Percentiles rank a stretch among this genome's conserved stretches.
These are phyloP conservation scores for Apiotrichum domesticum DNA, from an alignment of 1,284 basidiomycete species.

Conservation along the genomic window DNA sequence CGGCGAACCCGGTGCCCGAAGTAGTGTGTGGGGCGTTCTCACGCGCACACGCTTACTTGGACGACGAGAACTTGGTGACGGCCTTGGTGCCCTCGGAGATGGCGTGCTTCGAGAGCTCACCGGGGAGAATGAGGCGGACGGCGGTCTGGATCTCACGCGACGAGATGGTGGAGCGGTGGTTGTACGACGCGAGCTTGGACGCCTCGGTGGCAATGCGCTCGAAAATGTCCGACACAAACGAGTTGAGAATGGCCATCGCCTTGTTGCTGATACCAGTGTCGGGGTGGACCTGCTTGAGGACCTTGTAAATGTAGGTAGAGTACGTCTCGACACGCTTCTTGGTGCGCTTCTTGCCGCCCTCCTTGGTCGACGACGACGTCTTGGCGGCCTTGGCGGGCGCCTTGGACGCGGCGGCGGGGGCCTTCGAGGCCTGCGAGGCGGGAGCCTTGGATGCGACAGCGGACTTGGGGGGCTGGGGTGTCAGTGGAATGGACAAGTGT, in stretches of 20 bases:
- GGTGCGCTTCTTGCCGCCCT: slow-evolving; percentile 77
- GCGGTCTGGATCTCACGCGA: slow-evolving; percentile 90
- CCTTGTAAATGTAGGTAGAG: slow-evolving; percentile 89
- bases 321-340: slow-evolving; percentile 85
- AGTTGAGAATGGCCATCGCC: slow-evolving; percentile 92
- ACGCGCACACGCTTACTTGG: slow-evolving; percentile 37
- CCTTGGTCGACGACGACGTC: slow-evolving; percentile 58
- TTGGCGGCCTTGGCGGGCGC: slow-evolving; percentile 62
- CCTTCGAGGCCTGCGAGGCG: slow-evolving; percentile 53
- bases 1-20: background rate
- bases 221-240: slow-evolving; percentile 88
- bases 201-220: slow-evolving; percentile 88
- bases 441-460: slow-evolving; percentile 53
- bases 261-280: slow-evolving; percentile 94
- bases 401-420: slow-evolving; percentile 51
- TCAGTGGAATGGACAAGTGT: background rate
- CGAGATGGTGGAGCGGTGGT: slow-evolving; percentile 90
- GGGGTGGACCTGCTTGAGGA: slow-evolving; percentile 67
- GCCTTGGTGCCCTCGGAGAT: slow-evolving; percentile 66
- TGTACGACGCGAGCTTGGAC: slow-evolving; percentile 84
- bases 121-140: slow-evolving; percentile 82
- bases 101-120: slow-evolving; percentile 73
- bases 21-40: background rate
- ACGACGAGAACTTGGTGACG: slow-evolving; percentile 53
- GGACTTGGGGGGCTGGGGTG: slow-evolving; percentile 44